These are phyloP conservation scores for Phalaenopsis aphrodite DNA, from an alignment of 106 monocot genomes.

Conservation along the genomic window DNA sequence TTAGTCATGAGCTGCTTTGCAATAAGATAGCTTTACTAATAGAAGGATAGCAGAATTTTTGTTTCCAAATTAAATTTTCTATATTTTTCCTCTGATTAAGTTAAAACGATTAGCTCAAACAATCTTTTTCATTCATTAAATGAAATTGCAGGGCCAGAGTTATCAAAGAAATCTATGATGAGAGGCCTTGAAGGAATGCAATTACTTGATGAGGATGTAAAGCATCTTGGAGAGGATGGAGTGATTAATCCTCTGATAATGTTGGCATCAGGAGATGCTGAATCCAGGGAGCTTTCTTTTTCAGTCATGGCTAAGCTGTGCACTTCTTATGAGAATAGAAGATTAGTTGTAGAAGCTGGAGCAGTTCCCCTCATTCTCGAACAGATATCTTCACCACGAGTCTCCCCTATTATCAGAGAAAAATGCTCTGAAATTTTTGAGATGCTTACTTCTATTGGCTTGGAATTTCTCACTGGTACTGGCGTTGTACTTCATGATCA, in stretches of 20 bases:
- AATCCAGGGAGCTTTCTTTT: slow-evolving; percentile 16
- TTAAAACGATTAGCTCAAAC: no score
- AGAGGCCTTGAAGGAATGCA: slow-evolving; percentile 9
- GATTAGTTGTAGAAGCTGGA: slow-evolving; percentile 2
- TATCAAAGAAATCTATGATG: slow-evolving; percentile 13
- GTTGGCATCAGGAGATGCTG: slow-evolving; percentile 11
- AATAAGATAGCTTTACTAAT: no score
- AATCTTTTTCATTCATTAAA: not conserved
- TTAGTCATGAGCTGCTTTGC: no score
- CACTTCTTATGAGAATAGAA: slow-evolving; percentile 6
- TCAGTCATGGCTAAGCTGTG: slow-evolving; percentile 13
- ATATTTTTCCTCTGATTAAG: no score
- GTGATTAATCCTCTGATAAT: slow-evolving; percentile 12
- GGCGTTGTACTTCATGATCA: not conserved
- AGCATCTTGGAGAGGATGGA: slow-evolving; percentile 16
- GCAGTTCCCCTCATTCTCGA: slow-evolving; percentile 11
- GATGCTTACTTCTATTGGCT: slow-evolving; percentile 12
- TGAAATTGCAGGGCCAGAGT: slow-evolving; percentile 14
- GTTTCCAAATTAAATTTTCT: not conserved
- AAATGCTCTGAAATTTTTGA: slow-evolving; percentile 19
- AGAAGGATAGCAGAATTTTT: not conserved
- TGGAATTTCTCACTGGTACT: slow-evolving; percentile 9
- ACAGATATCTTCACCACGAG: slow-evolving; percentile 5
- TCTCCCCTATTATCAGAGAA: slow-evolving; percentile 1
- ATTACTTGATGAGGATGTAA: slow-evolving; percentile 15